Evolutionary conservation across 163 green algal genomes (phyloP), one percentile per base, ranked within the genome.

Genomic region (Scenedesmus sp.): DNA sequence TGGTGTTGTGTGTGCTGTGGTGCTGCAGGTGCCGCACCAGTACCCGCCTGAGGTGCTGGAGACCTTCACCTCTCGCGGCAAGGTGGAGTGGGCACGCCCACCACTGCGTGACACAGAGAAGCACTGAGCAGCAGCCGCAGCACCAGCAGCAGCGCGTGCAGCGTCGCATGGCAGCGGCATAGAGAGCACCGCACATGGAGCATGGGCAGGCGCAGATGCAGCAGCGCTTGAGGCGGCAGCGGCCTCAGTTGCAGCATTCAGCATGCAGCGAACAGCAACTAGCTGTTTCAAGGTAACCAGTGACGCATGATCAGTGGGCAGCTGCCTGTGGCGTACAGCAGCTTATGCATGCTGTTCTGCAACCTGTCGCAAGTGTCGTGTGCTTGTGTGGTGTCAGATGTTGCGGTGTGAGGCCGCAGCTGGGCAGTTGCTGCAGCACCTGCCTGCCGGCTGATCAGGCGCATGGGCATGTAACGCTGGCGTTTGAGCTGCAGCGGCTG

Each of bases 31-130:
- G 42, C 88, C 88, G 1, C 61, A 78, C 15, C 88, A 92, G 46
- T 92, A 92, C 51, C 88, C 88, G 3, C 88, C 88, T 51, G 88
- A 92, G 81, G 81, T 89, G 44, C n/a, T 92, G 22, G 65, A 92
- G 35, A n/a, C 81, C 13, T 89, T 53, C 68, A 89, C 81, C 24
- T 85, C 65, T 0, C 88, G 88, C 44, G 81, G 61, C 81, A 92
- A 92, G 61, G 65, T 92, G 65, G 44, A 88, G 46, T 91, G 73
- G 73, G 51, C 33, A 5, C 46, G 86, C 33, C 86, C 86, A n/a
- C 86, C 86, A 18, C 51, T 87, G 76, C 33, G 56, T 26, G 87
- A 82, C 24, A 40, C 80, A 7, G 61, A 80, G 84, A 22, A 80
- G 84, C 59, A 68, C 26, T 81, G 6, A 80, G 43, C 43, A 85